Evolutionary conservation across 2,329 filamentous ascomycete species (phyloP).

Genomic region (Apiospora phragmitis): DNA sequence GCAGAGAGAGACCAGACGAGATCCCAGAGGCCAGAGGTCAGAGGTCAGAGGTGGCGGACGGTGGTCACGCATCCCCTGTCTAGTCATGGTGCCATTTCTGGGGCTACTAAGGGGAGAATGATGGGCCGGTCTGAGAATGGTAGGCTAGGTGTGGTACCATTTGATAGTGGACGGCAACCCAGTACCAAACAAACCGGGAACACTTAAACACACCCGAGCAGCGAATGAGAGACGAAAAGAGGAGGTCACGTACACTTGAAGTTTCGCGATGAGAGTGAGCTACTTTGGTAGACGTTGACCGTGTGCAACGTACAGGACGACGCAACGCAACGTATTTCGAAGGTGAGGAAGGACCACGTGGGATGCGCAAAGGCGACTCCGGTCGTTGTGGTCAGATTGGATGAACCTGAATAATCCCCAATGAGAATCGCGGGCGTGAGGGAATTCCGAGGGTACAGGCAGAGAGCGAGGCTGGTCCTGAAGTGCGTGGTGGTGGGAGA

Average conservation of each 20-base stretch:
- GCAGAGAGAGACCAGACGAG: constrained; percentile 5
- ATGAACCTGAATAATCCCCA: background rate
- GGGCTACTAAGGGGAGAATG: background rate
- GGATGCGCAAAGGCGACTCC: background rate
- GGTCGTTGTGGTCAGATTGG: background rate
- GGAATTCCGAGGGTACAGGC: background rate
- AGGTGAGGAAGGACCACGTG: background rate
- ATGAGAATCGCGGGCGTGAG: background rate
- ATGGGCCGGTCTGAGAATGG: constrained; percentile 5
- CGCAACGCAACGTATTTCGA: constrained; percentile 15
- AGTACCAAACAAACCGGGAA: background rate
- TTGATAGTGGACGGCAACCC: background rate
- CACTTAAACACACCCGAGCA: constrained; percentile 1
- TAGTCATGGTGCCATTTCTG: background rate
- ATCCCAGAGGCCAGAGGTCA: background rate
- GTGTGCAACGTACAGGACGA: constrained; percentile 21
- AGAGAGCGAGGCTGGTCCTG: background rate
- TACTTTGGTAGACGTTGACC: constrained; percentile 21
- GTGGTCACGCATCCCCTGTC: constrained; percentile 1
- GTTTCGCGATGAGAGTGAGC: constrained; percentile 39
- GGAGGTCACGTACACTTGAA: constrained; percentile 42
- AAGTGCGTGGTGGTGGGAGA: constrained; percentile 21
- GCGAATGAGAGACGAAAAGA: constrained; percentile 19
- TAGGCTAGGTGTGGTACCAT: background rate
- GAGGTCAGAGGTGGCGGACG: constrained; percentile 1